Evolutionary conservation across 2,329 filamentous ascomycete genomes (phyloP).

Genomic region (Microcyclosporella mali): DNA sequence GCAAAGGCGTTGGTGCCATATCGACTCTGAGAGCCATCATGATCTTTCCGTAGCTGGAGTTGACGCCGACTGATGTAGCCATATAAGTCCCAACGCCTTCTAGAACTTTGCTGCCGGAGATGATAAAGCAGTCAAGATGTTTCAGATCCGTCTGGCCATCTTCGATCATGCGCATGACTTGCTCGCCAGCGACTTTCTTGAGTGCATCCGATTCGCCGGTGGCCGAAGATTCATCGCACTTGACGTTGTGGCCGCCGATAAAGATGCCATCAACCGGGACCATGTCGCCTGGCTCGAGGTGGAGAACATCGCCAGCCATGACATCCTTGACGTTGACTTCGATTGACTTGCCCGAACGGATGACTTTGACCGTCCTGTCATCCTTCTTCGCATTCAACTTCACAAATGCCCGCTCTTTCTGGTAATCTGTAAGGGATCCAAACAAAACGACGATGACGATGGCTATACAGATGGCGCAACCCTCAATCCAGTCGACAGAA

Average conservation of each 20-base stretch:
- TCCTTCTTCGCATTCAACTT: slow-evolving; percentile 77
- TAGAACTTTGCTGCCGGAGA: slow-evolving; percentile 74
- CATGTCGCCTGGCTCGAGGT: slow-evolving; percentile 67
- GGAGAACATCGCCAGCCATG: slow-evolving; percentile 66
- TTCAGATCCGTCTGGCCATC: slow-evolving; percentile 55
- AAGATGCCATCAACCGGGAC: slow-evolving; percentile 65
- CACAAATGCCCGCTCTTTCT: slow-evolving; percentile 74
- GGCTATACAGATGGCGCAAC: slow-evolving; percentile 71
- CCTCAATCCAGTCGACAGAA: slow-evolving; percentile 70
- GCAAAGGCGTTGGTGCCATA: slow-evolving; percentile 69
- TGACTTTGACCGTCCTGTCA: slow-evolving; percentile 64
- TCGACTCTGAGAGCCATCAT: slow-evolving; percentile 73
- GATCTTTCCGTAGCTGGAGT: slow-evolving; percentile 70
- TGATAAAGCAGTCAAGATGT: slow-evolving; percentile 77
- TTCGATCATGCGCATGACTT: slow-evolving; percentile 57
- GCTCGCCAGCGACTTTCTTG: slow-evolving; percentile 58
- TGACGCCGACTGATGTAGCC: slow-evolving; percentile 67
- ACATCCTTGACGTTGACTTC: slow-evolving; percentile 66
- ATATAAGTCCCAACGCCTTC: slow-evolving; percentile 71
- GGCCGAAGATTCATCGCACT: slow-evolving; percentile 67
- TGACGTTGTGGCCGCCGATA: slow-evolving; percentile 61
- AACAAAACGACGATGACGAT: slow-evolving; percentile 70
- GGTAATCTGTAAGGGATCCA: slow-evolving; percentile 73
- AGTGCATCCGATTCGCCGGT: slow-evolving; percentile 70
- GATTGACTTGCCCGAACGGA: slow-evolving; percentile 64